Percentiles rank a stretch among this genome's conserved stretches.
Conservation (phyloP, 1,284 basidiomycete genomes). For the Ganoderma multipileum region DNA sequence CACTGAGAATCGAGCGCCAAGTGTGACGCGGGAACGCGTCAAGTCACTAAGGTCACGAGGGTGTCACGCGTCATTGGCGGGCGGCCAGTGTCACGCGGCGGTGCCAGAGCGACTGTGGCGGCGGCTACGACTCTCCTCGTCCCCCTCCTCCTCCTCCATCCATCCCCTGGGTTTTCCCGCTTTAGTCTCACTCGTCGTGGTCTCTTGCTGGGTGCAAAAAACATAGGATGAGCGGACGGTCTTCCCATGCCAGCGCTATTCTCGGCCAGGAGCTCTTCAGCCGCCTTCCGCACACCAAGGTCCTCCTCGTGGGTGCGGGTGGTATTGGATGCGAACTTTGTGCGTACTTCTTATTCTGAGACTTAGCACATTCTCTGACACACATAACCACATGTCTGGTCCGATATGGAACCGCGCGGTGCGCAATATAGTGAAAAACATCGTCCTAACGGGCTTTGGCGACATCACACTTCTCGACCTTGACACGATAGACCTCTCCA, state of each 20-base stretch:
- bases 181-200: background rate
- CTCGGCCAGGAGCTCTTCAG: conserved; percentile 74
- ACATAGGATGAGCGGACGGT: conserved; percentile 24
- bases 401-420: background rate
- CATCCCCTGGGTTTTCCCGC: background rate
- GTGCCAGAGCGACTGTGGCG: conserved; percentile 11
- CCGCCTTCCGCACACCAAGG: conserved; percentile 68
- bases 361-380: background rate
- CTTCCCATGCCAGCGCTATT: conserved; percentile 68
- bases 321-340: conserved; percentile 97
- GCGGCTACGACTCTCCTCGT: background rate
- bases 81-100: conserved; percentile 19
- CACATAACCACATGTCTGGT: background rate
- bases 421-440: conserved; percentile 84
- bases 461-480: conserved; percentile 94
- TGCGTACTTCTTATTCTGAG: conserved; percentile 49
- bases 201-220: too few relatives aligned
- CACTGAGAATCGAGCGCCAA: background rate
- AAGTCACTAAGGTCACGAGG: conserved; percentile 8
- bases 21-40: conserved; percentile 17
- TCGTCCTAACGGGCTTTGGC: conserved; percentile 92
- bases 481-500: conserved; percentile 98
- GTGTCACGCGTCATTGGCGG: conserved; percentile 13
- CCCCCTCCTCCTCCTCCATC: background rate
- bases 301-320: conserved; percentile 94